These are phyloP conservation scores for Rhodotorula sp. DNA, from an alignment of 1,284 basidiomycete genomes.

Conservation along the genomic window DNA sequence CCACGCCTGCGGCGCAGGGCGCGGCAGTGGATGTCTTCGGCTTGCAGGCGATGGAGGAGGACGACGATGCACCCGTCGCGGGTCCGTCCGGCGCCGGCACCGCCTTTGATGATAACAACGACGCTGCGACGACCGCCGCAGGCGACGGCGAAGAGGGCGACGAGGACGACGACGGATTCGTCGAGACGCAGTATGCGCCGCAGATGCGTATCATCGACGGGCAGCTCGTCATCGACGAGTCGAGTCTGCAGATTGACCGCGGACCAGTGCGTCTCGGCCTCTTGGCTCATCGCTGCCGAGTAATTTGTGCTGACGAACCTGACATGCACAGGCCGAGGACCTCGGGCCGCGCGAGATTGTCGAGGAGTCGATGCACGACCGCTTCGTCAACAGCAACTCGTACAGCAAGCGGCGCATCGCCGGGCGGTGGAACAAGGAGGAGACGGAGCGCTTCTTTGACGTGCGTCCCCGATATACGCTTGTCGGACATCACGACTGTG, in stretches of 20 bases:
- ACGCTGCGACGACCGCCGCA: slow-evolving; percentile 11
- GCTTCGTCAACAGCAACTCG: slow-evolving; percentile 66
- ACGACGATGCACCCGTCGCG: not conserved
- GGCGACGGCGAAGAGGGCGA: slow-evolving; percentile 53
- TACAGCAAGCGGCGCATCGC: slow-evolving; percentile 56
- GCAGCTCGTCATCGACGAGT: slow-evolving; percentile 75
- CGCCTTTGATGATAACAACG: not conserved
- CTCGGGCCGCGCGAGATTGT: slow-evolving; percentile 29
- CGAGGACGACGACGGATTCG: slow-evolving; percentile 61
- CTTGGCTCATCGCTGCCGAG: no score
- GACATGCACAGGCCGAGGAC: slow-evolving; percentile 5
- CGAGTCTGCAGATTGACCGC: slow-evolving; percentile 72
- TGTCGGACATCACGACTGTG: not conserved
- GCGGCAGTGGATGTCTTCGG: not conserved
- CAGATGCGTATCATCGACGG: slow-evolving; percentile 79
- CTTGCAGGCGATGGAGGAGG: slow-evolving; percentile 8
- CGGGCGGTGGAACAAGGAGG: slow-evolving; percentile 77
- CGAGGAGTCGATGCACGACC: slow-evolving; percentile 36
- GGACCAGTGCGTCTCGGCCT: slow-evolving; percentile 18
- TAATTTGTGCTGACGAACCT: slow-evolving; percentile 41
- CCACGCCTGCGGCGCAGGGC: slow-evolving; percentile 1
- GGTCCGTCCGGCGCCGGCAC: not conserved
- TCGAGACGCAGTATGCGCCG: slow-evolving; percentile 69
- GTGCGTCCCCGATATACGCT: slow-evolving; percentile 55
- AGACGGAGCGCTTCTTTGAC: slow-evolving; percentile 81